phyloP scores from a whole-genome alignment of 2,329 filamentous ascomycete genomes.

The Cordyceps cicadae region DNA sequence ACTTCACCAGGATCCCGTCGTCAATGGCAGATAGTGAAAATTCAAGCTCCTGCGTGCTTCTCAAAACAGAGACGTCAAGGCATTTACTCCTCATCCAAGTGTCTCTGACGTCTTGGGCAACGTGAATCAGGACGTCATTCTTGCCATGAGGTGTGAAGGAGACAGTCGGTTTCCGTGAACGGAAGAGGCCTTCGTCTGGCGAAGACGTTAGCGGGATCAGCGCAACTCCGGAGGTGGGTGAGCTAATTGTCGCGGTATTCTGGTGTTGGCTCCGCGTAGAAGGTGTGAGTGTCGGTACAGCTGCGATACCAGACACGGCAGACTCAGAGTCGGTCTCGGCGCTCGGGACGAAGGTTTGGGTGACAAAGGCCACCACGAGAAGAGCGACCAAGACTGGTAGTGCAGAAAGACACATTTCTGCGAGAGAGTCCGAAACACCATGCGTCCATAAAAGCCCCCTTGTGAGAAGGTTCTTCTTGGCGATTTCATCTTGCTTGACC shows the following conservation, averaged over 20 bases:
- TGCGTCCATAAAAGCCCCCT: neutral
- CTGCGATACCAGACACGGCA: conserved; percentile 13
- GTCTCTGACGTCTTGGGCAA: conserved; percentile 42
- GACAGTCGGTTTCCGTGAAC: conserved; percentile 24
- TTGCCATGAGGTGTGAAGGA: conserved; percentile 27
- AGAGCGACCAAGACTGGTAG: neutral
- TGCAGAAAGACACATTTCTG: neutral
- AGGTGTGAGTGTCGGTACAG: conserved; percentile 9
- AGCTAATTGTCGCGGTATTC: neutral
- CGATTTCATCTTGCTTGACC: neutral
- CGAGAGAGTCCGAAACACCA: neutral
- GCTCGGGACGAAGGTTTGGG: neutral
- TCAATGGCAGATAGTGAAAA: conserved; percentile 40
- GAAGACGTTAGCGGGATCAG: conserved; percentile 24
- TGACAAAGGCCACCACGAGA: neutral
- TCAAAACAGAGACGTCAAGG: conserved; percentile 46
- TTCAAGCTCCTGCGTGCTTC: conserved; percentile 38
- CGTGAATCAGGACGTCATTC: conserved; percentile 46
- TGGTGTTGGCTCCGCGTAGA: conserved; percentile 12
- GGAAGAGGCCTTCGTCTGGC: conserved; percentile 28
- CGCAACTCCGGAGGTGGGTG: conserved; percentile 19
- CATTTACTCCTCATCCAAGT: conserved; percentile 49
- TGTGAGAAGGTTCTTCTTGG: neutral
- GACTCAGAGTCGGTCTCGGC: neutral
- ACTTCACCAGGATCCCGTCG: conserved; percentile 44